A percentile compares a stretch with the other conserved stretches of the same genome.
Evolutionary conservation across 495 filamentous ascomycete species (phyloP).

Genomic region (Rhypophila decipiens): DNA sequence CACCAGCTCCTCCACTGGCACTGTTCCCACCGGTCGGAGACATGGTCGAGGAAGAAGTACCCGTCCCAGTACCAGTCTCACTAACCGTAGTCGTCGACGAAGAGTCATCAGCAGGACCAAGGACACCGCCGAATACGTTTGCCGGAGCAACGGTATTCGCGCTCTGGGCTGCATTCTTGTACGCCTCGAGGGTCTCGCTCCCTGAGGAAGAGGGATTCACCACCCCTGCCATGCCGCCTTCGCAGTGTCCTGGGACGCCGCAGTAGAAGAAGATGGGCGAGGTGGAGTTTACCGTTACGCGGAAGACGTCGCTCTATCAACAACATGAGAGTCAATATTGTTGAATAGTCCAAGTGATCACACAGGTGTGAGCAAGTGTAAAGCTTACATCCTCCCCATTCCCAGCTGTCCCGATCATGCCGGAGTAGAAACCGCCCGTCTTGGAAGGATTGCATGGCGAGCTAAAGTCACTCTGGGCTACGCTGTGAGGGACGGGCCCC

Average conservation of each 20-base stretch:
- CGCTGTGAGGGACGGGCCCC: conserved; percentile 32
- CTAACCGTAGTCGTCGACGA: neutral
- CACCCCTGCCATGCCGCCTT: conserved; percentile 41
- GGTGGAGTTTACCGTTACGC: conserved; percentile 43
- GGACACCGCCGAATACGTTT: neutral
- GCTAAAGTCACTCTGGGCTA: conserved; percentile 35
- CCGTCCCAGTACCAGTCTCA: no score
- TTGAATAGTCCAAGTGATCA: no score
- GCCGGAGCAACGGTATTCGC: neutral
- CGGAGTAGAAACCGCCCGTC: conserved; percentile 34
- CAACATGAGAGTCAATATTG: neutral
- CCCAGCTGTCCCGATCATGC: conserved; percentile 26
- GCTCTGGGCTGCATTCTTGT: neutral
- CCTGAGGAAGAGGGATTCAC: conserved; percentile 24
- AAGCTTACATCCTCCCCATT: conserved; percentile 12
- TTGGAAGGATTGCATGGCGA: conserved; percentile 36
- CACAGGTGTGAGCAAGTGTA: no score
- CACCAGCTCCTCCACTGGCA: no score
- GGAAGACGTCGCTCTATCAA: conserved; percentile 23
- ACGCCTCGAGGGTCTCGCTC: neutral
- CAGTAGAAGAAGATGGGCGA: conserved; percentile 49
- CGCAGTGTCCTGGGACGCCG: conserved; percentile 15
- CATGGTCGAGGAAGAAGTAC: neutral
- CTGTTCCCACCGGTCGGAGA: neutral
- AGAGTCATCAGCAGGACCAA: neutral